Base-by-base conservation (phyloP, 306 rosid species). In the Glycine soja region DNA sequence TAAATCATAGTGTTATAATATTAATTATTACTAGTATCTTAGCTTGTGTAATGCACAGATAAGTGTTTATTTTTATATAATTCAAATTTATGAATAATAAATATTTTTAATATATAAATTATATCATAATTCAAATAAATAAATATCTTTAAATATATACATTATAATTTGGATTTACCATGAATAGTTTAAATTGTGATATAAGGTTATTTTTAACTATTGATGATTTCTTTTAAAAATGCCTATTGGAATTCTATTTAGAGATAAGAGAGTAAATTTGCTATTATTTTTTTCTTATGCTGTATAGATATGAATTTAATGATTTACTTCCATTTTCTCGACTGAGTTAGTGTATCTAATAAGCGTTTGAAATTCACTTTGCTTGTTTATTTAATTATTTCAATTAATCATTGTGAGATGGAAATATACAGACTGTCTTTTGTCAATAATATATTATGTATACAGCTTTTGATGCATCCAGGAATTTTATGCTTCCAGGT, bases 401-500 rank as follows among this genome's bases (percentile, higher is more conserved):
- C 68, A 64, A 18, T 32, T 72, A 76, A 19, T 73, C 18, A 72
- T 61, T 36, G 40, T 71, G 15, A 51, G 77, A 70, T 46, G 48
- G 34, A 77, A 75, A 46, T 59, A 8, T 64, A 51, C 9, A 42
- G 38, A 56, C 4, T 80, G n/a, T 67, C 79, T 78, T 58, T 52
- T 75, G 34, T 74, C 80, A 45, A 46, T 72, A 76, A 45, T 82
- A 73, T 48, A 70, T 66, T 34, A 7, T 69, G 64, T 12, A 57
- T 61, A 46, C 70, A 6, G 16, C 16, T 80, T 66, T 64, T 78
- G 61, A 65, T 64, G 54, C 72, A 36, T 48, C 84, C 18, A 43
- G 80, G 61, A 19, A 81, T 70, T 89, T 52, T 71, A 66, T 84
- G 77, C 69, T 80, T 84, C 77, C 97, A 96, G 99, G 99, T 90